A percentile compares a stretch with the other conserved stretches of the same genome.
phyloP scores from a whole-genome alignment of 2,329 filamentous ascomycete genomes.

The Pseudodiploospora longispora region DNA sequence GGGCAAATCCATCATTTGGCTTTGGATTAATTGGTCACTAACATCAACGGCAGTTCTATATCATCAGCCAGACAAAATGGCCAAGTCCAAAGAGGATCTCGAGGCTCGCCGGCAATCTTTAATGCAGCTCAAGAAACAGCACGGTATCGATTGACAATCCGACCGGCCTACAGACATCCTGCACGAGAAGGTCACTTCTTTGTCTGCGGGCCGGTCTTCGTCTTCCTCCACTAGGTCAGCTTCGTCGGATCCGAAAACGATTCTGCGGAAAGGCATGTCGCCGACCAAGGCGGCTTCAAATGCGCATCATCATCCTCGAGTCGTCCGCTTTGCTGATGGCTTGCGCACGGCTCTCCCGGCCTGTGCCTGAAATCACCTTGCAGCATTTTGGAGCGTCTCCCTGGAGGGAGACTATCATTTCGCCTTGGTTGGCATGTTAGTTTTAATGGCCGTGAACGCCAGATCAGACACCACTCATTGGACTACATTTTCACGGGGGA shows the following conservation, averaged over 20 bases:
- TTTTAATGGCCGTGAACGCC: slow-evolving; percentile 7
- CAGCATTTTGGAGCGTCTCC: slow-evolving; percentile 6
- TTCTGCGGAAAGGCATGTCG: slow-evolving; percentile 35
- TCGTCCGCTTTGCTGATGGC: slow-evolving; percentile 35
- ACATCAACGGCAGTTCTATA: slow-evolving; percentile 43
- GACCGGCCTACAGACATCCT: slow-evolving; percentile 56
- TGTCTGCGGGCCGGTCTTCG: slow-evolving; percentile 56
- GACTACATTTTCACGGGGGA: slow-evolving; percentile 3
- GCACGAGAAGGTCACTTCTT: slow-evolving; percentile 33
- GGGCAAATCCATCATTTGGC: slow-evolving; percentile 3
- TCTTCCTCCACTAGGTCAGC: slow-evolving; percentile 34
- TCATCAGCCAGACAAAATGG: slow-evolving; percentile 59
- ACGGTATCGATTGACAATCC: slow-evolving; percentile 95
- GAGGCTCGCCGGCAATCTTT: slow-evolving; percentile 91
- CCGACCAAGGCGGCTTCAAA: slow-evolving; percentile 25
- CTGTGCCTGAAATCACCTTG: slow-evolving; percentile 27
- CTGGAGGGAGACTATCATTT: background rate
- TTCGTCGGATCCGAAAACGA: slow-evolving; percentile 34
- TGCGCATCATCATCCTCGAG: slow-evolving; percentile 29
- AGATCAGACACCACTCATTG: slow-evolving; percentile 6
- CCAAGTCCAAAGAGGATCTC: slow-evolving; percentile 86
- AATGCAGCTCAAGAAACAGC: slow-evolving; percentile 95
- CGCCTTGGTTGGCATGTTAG: slow-evolving; percentile 8
- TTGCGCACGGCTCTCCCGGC: slow-evolving; percentile 28
- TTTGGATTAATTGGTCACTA: background rate